Evolutionary conservation across 148 eudicot genomes (phyloP).

Genomic region (Fallopia convolvulus): DNA sequence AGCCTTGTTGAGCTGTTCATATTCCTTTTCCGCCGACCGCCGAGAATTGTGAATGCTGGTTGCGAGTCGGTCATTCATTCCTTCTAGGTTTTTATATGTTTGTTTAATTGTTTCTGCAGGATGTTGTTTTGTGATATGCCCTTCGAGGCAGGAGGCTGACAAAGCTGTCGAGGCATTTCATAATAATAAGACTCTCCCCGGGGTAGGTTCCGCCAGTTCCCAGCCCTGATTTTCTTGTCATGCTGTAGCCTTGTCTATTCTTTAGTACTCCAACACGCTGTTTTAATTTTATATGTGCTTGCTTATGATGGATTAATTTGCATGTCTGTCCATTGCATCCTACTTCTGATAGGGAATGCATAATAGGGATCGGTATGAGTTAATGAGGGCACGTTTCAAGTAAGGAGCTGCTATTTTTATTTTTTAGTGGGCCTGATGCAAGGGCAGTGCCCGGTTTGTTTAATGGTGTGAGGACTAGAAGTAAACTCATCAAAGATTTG

Average conservation of each 20-base stretch:
- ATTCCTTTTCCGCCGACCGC: neutral
- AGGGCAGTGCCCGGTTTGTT: neutral
- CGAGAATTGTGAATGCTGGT: neutral
- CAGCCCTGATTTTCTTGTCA: slow-evolving; percentile 6
- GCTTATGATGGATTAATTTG: neutral
- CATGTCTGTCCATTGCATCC: slow-evolving; percentile 2
- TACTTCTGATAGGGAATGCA: neutral
- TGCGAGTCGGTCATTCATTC: neutral
- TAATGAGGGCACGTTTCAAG: neutral
- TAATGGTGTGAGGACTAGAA: slow-evolving; percentile 5
- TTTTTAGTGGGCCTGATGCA: neutral
- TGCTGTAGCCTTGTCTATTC: neutral
- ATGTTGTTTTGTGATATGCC: slow-evolving; percentile 88
- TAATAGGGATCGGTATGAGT: neutral
- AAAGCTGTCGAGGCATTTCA: slow-evolving; percentile 75
- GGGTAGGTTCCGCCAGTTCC: slow-evolving; percentile 38
- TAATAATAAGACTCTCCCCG: slow-evolving; percentile 85
- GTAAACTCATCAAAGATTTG: neutral
- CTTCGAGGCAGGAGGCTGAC: slow-evolving; percentile 88
- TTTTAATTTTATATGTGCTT: neutral
- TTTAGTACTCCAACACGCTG: neutral
- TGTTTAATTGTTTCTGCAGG: slow-evolving; percentile 49
- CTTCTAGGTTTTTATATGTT: neutral
- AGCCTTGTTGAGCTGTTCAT: neutral
- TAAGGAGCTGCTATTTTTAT: neutral